phyloP scores from a whole-genome alignment of 192 early-diverging fungal species.

The Coemansia furcata region DNA sequence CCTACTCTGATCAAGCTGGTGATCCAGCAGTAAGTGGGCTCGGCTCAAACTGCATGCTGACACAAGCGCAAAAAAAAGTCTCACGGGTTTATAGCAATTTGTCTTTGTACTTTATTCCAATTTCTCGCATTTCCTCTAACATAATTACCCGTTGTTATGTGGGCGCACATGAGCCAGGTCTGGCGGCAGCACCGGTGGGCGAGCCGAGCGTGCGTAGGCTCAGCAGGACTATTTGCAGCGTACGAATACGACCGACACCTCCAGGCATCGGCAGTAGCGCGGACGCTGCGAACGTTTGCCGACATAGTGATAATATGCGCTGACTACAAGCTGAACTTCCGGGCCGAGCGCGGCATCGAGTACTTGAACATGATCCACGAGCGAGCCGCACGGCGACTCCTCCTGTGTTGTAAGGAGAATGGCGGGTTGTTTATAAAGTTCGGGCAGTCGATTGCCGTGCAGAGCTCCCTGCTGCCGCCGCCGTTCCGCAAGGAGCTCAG shows the following conservation, averaged over 20 bases:
- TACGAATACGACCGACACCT: slow-evolving; percentile 43
- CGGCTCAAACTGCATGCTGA: background rate
- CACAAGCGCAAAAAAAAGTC: background rate
- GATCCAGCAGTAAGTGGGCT: background rate
- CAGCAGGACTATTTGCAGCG: slow-evolving; percentile 6
- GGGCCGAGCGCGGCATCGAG: slow-evolving; percentile 52
- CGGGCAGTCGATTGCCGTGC: slow-evolving; percentile 73
- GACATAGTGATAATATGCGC: slow-evolving; percentile 31
- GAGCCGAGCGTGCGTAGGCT: background rate
- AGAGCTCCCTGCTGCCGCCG: slow-evolving; percentile 61
- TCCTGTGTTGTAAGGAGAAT: slow-evolving; percentile 76
- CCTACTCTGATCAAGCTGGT: background rate
- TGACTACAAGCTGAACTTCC: slow-evolving; percentile 86
- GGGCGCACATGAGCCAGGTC: background rate
- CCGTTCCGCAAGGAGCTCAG: slow-evolving; percentile 61
- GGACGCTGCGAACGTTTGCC: slow-evolving; percentile 43
- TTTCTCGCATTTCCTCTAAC: background rate
- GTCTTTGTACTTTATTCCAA: background rate
- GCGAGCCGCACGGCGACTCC: slow-evolving; percentile 67
- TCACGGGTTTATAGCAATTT: background rate
- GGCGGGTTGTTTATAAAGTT: slow-evolving; percentile 91
- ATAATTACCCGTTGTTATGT: background rate
- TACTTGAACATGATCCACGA: slow-evolving; percentile 69
- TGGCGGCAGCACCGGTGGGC: background rate
- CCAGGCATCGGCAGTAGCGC: slow-evolving; percentile 40